Percentiles rank a stretch among this genome's conserved stretches.
Conservation (phyloP, 2,329 filamentous ascomycete species). For the Trichoderma sp. region DNA sequence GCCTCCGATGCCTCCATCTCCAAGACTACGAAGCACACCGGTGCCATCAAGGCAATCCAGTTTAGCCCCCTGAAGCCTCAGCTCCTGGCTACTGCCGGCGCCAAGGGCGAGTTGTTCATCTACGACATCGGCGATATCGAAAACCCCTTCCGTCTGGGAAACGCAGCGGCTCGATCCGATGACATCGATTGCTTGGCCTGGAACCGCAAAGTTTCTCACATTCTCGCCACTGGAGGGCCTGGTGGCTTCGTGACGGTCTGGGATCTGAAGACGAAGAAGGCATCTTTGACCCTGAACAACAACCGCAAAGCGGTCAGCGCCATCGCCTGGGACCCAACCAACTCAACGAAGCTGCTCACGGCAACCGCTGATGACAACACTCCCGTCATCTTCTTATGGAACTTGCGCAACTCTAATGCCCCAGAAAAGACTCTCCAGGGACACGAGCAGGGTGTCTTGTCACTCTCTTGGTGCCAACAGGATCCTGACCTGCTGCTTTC, state of each 20-base stretch:
- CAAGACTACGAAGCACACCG: slow-evolving; percentile 83
- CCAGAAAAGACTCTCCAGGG: slow-evolving; percentile 84
- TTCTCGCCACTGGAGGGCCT: slow-evolving; percentile 87
- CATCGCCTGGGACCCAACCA: slow-evolving; percentile 95
- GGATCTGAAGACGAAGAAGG: slow-evolving; percentile 98
- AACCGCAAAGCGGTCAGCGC: slow-evolving; percentile 92
- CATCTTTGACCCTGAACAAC: slow-evolving; percentile 92
- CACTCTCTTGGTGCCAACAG: slow-evolving; percentile 91
- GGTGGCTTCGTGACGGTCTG: slow-evolving; percentile 97
- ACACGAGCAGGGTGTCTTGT: slow-evolving; percentile 92
- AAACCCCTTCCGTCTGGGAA: slow-evolving; percentile 86
- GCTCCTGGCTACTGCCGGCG: slow-evolving; percentile 85
- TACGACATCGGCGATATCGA: slow-evolving; percentile 89
- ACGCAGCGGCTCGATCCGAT: slow-evolving; percentile 81
- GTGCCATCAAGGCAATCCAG: slow-evolving; percentile 88
- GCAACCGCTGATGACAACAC: slow-evolving; percentile 86
- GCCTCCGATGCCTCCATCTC: slow-evolving; percentile 75
- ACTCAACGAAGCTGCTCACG: slow-evolving; percentile 89
- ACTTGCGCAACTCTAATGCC: slow-evolving; percentile 91
- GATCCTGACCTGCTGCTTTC: slow-evolving; percentile 87
- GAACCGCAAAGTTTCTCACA: slow-evolving; percentile 98
- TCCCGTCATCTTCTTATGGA: slow-evolving; percentile 88
- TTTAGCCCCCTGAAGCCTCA: slow-evolving; percentile 94
- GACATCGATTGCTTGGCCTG: slow-evolving; percentile 96
- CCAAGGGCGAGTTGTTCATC: slow-evolving; percentile 94